Base-by-base conservation (phyloP, 768 basidiomycete species). In the Rhizopogon vulgaris region DNA sequence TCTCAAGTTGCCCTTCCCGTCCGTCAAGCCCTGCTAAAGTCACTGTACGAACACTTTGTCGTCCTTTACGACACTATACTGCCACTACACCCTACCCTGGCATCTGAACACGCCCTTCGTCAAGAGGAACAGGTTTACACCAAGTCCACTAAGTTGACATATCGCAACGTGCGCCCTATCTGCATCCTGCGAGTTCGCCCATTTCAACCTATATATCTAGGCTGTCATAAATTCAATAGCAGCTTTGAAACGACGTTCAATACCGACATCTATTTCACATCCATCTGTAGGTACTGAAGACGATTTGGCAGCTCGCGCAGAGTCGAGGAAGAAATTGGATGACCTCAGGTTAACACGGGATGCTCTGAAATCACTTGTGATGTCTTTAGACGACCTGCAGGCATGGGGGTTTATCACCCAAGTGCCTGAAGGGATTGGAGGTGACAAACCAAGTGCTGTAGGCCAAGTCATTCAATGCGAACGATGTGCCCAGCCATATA, bases 101-200 rank as follows among this genome's bases (percentile, higher is more conserved):
- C 90, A 0, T 70, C 83, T 0, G 83, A 90, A 49, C 87, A 95
- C 69, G 83, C 93, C 3, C 75, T 92, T 9, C 78, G 72, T 45
- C 91, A 95, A 60, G 93, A 95, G 61, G 78, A 80, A 32, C 85
- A 91, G 53, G 76, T 92, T 0, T 93, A 92, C 68, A 74, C 73
- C 24, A 82, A 80, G 55, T 80, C 87, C 0, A 85, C 75, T 48
- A 91, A 89, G 67, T 65, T 80, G 42, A 90, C 90, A 0, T 95
- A 95, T 67, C 86, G 90, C 46, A 87, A 87, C 71, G 90, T 89
- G 62, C 56, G 80, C 60, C 38, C 34, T 25, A 32, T 6, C 40
- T n/a, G 9, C 37, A 12, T 36, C 6, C 42, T 48, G 5, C 18
- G 8, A 40, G 24, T 9, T 42, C 28, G 43, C 36, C 50, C 25